Conservation (phyloP, 106 monocot species). For the Dendrobium huoshanense region DNA sequence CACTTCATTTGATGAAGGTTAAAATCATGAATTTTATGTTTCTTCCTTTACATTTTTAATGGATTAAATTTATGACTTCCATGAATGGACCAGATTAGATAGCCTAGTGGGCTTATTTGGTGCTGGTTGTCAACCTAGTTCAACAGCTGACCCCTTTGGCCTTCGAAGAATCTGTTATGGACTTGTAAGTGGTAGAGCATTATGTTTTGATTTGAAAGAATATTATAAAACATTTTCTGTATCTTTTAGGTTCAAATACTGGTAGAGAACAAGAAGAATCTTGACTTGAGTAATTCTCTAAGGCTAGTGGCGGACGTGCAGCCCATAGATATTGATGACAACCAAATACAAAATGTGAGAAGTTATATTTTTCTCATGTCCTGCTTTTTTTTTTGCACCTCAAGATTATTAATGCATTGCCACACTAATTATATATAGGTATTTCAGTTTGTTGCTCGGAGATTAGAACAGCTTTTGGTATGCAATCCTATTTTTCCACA, state of each 20-base stretch:
- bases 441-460: constrained; percentile 74
- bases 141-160: constrained; percentile 90
- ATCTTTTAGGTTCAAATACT: constrained; percentile 76
- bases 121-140: constrained; percentile 90
- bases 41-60: not conserved
- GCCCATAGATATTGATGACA: constrained; percentile 51
- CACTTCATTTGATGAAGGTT: not conserved
- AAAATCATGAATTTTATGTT: not conserved
- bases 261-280: constrained; percentile 79
- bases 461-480: constrained; percentile 95
- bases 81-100: constrained; percentile 53
- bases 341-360: constrained; percentile 58
- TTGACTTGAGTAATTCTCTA: constrained; percentile 67
- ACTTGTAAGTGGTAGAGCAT: constrained; percentile 50
- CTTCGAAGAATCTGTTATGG: constrained; percentile 94
- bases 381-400: not conserved
- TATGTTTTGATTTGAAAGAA: not conserved
- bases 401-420: constrained; percentile 2
- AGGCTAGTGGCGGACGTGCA: constrained; percentile 61
- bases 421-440: constrained; percentile 31
- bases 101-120: constrained; percentile 94
- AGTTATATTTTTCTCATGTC: not conserved
- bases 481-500: constrained; percentile 1
- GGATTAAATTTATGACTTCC: not conserved
- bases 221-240: not conserved